Percentiles rank a stretch among this genome's conserved stretches.
phyloP scores from a whole-genome alignment of 2,329 filamentous ascomycete genomes.

The Fusarium xyrophilum region DNA sequence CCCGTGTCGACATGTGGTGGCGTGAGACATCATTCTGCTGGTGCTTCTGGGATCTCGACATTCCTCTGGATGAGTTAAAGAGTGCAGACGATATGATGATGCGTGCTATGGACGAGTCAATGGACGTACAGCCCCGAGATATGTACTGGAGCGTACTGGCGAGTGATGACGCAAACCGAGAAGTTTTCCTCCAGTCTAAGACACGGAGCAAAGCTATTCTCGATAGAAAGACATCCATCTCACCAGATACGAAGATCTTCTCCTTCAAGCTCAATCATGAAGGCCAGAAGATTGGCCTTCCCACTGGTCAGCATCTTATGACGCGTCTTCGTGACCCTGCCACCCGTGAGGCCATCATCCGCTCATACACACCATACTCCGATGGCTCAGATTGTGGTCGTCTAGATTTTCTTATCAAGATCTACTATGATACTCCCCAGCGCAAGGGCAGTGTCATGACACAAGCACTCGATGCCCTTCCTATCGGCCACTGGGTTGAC shows the following conservation, averaged over 20 bases:
- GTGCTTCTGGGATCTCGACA: conserved; percentile 86
- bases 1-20: conserved; percentile 80
- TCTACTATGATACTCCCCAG: conserved; percentile 71
- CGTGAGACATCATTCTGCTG: conserved; percentile 86
- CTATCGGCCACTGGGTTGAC: conserved; percentile 75
- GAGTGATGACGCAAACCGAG: conserved; percentile 54
- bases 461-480: conserved; percentile 74
- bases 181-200: conserved; percentile 74
- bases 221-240: conserved; percentile 71
- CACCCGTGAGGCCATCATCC: conserved; percentile 75
- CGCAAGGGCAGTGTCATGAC: conserved; percentile 80
- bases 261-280: conserved; percentile 78
- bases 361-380: conserved; percentile 87
- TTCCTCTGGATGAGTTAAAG: conserved; percentile 68
- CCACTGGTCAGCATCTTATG: conserved; percentile 87
- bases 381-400: conserved; percentile 64
- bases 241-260: conserved; percentile 81
- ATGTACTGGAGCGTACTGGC: conserved; percentile 95
- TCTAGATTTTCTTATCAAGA: conserved; percentile 80
- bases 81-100: conserved; percentile 77
- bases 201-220: conserved; percentile 77
- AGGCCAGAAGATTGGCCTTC: conserved; percentile 75
- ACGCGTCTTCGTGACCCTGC: conserved; percentile 77
- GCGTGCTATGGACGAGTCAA: conserved; percentile 86
- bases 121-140: conserved; percentile 86